Evolutionary conservation across 148 eudicot genomes (phyloP).

Genomic region (Silene conica): DNA sequence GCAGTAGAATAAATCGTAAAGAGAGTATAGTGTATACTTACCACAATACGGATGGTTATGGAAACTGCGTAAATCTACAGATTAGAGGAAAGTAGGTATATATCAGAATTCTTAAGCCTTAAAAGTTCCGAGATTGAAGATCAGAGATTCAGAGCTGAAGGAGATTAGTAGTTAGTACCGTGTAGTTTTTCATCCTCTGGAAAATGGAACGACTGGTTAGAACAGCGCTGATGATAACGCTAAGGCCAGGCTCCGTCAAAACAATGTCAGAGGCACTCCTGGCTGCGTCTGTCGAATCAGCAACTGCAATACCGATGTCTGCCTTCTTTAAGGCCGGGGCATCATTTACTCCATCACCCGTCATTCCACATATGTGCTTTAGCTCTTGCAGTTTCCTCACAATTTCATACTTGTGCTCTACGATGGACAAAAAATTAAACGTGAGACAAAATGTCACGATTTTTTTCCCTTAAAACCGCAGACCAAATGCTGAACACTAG

Average conservation of each 20-base stretch:
- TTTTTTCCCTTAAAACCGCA: no score
- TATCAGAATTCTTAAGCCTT: neutral
- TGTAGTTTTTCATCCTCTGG: conserved; percentile 91
- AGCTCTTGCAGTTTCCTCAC: conserved; percentile 64
- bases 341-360: conserved; percentile 88
- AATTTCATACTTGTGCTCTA: conserved; percentile 81
- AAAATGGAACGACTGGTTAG: conserved; percentile 83
- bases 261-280: conserved; percentile 87
- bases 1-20: no score
- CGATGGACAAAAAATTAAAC: neutral
- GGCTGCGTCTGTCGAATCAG: conserved; percentile 84
- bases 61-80: conserved; percentile 90
- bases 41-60: conserved; percentile 92
- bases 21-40: conserved; percentile 30
- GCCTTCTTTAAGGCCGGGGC: conserved; percentile 83
- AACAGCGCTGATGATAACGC: conserved; percentile 89
- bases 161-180: conserved; percentile 34
- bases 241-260: conserved; percentile 78
- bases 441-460: neutral
- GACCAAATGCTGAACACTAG: no score
- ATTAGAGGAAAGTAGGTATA: conserved; percentile 6
- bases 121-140: neutral
- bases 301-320: conserved; percentile 88
- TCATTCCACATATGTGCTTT: conserved; percentile 87
- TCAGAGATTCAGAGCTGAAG: neutral